Conservation (phyloP, 75 land plant genomes). For the Picea glauca region DNA sequence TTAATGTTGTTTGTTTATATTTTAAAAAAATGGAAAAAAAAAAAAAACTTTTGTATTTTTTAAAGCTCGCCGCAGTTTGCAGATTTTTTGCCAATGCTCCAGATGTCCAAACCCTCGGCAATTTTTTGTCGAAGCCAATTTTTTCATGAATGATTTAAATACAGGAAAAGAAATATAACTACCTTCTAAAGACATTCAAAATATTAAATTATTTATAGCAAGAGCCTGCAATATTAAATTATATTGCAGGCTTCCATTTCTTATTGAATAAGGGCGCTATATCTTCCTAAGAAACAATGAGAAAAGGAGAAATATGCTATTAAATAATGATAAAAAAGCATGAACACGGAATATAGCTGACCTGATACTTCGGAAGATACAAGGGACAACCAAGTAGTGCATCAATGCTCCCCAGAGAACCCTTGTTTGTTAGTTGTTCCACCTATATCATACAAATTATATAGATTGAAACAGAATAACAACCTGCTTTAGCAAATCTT, state of each 20-base stretch:
- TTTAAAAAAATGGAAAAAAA: too few species aligned
- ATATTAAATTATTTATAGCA: background rate
- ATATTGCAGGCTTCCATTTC: too few species aligned
- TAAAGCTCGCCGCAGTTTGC: too few species aligned
- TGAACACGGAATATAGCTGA: conserved; percentile 10
- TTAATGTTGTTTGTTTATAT: too few species aligned
- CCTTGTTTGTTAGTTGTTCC: conserved; percentile 79
- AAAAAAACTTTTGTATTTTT: too few species aligned
- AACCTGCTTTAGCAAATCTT: background rate
- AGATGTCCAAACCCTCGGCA: too few species aligned
- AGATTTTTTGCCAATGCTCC: too few species aligned
- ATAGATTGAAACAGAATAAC: background rate
- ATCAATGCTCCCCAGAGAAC: conserved; percentile 92
- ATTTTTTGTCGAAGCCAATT: too few species aligned
- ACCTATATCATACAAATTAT: conserved; percentile 23
- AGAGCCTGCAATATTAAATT: too few species aligned
- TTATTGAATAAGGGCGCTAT: too few species aligned
- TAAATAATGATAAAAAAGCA: background rate
- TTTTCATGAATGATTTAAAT: background rate
- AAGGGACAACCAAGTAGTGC: conserved; percentile 95
- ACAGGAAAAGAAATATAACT: background rate
- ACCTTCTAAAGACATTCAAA: background rate
- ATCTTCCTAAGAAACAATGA: too few species aligned
- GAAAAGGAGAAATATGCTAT: too few species aligned
- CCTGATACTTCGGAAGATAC: conserved; percentile 78